phyloP scores from a whole-genome alignment of 139 green algal genomes.

The Picochlorum sp. region DNA sequence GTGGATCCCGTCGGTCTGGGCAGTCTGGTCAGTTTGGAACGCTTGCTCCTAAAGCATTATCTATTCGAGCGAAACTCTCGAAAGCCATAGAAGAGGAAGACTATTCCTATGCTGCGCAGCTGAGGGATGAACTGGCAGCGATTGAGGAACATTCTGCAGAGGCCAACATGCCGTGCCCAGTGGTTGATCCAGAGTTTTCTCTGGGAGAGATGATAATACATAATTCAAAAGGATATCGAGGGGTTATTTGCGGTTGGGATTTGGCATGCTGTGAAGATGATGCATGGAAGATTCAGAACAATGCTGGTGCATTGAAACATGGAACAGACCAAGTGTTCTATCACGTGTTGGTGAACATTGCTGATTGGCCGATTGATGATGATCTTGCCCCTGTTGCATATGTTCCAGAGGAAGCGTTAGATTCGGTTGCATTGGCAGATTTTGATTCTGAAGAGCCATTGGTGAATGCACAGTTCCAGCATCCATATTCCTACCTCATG shows the following conservation, averaged over 20 bases:
- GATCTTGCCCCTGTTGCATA: conserved; percentile 62
- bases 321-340: conserved; percentile 31
- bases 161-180: conserved; percentile 13
- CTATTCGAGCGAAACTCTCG: conserved; percentile 28
- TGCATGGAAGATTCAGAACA: conserved; percentile 43
- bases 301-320: conserved; percentile 8
- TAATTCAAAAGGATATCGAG: conserved; percentile 40
- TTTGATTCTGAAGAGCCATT: conserved; percentile 14
- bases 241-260: conserved; percentile 67
- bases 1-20: conserved; percentile 23
- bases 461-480: neutral
- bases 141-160: conserved; percentile 42
- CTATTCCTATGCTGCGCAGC: conserved; percentile 57
- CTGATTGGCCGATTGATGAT: conserved; percentile 51
- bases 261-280: conserved; percentile 61
- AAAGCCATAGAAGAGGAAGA: conserved; percentile 29
- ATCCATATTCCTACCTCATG: conserved; percentile 56
- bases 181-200: conserved; percentile 22
- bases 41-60: conserved; percentile 36
- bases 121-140: conserved; percentile 53
- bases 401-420: conserved; percentile 56
- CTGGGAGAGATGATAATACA: conserved; percentile 69
- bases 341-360: conserved; percentile 65
- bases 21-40: conserved; percentile 25
- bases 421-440: conserved; percentile 13